Base-by-base conservation (phyloP, 1,284 basidiomycete species). In the Malassezia sympodialis region DNA sequence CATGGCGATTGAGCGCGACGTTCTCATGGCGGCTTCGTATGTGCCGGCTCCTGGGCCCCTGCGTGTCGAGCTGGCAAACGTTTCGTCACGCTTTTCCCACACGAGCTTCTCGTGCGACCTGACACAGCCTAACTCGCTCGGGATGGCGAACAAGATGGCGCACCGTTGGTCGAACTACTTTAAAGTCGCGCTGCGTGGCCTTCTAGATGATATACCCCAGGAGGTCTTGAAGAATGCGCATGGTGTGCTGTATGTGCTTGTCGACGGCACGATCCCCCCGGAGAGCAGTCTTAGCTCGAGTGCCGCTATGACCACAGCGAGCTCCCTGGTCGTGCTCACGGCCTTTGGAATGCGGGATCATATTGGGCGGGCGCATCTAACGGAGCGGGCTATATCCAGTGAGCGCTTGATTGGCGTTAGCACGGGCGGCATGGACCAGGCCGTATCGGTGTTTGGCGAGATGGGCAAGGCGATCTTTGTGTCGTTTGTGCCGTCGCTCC, bases 111-210 rank as follows among this genome's bases (percentile, higher is more conserved):
- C 39, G n/a, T 68, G 63, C 8, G 47, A 52, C 19, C 51, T 64
- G 15, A 31, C 56, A 14, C 47, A 63, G 40, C 55, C 58, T 2
- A 52, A 61, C 7, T 15, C 12, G 4, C 66, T 72, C 4, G 14
- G 60, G 39, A 45, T 72, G 45, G 42, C 63, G 21, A 62, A 69
- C 51, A 40, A 60, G n/a, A 69, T 69, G 6, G 49, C 61, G 21
- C 51, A 60, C 45, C 49, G 69, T 12, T 74, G 72, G 72, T 67
- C 70, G 17, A 74, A 74, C 53, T 74, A 74, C 49, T 74, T 73
- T 48, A 71, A 69, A 49, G 72, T 72, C 3, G 72, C 70, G 0
- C 62, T 68, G 30, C 70, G 67, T 48, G 72, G 72, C 8, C 56
- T 74, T 15, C 60, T 63, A n/a, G 61, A 66, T 17, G 66, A 71